Percentiles rank a stretch among this genome's conserved stretches.
Evolutionary conservation across 192 early-diverging fungal genomes (phyloP).

Genomic region (Coemansia sp.): DNA sequence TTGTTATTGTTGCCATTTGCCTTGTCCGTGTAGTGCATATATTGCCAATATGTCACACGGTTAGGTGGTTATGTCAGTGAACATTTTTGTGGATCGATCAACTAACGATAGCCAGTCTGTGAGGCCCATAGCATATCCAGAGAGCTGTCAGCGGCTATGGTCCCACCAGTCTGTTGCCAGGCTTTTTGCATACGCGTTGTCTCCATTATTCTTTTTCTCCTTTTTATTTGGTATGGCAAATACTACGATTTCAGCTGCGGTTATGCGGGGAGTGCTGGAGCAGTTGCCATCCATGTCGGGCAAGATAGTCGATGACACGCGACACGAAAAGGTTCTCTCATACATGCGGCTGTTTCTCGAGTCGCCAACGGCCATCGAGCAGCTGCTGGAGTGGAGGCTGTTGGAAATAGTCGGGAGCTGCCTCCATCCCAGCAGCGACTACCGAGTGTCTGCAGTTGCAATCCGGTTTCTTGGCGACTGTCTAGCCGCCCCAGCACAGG

Average conservation of each 20-base stretch:
- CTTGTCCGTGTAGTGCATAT: too few relatives aligned
- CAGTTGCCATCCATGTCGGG: conserved; percentile 65
- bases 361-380: neutral
- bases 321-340: conserved; percentile 73
- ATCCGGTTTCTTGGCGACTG: conserved; percentile 37
- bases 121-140: too few relatives aligned
- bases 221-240: conserved; percentile 23
- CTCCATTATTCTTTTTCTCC: neutral
- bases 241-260: conserved; percentile 30
- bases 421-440: conserved; percentile 21
- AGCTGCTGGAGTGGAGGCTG: conserved; percentile 23
- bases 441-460: conserved; percentile 37
- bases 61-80: too few relatives aligned
- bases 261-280: conserved; percentile 53
- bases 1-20: too few relatives aligned
- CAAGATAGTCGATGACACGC: conserved; percentile 70
- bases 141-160: too few relatives aligned
- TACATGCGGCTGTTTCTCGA: conserved; percentile 53
- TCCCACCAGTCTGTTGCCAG: neutral
- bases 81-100: too few relatives aligned
- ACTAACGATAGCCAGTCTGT: too few relatives aligned
- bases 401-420: conserved; percentile 2
- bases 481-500: neutral
- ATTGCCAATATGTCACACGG: too few relatives aligned
- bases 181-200: neutral